phyloP scores from a whole-genome alignment of 306 rosid genomes.

The Parietaria judaica region DNA sequence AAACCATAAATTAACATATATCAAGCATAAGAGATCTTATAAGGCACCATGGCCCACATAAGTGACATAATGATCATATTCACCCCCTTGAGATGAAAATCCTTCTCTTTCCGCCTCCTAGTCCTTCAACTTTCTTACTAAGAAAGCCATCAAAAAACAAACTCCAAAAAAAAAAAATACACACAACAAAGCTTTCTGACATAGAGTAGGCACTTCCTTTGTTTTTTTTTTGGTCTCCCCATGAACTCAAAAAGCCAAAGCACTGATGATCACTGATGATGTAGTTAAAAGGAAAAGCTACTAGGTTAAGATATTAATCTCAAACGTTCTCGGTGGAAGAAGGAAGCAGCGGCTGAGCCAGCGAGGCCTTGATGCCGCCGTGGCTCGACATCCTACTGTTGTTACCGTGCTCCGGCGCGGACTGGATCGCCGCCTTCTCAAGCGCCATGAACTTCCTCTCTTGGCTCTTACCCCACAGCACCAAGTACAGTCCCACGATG shows the following conservation, averaged over 20 bases:
- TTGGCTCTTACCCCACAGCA: constrained; percentile 86
- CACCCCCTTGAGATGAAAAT: constrained; percentile 26
- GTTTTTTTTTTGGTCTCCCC: not conserved
- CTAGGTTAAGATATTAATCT: constrained; percentile 23
- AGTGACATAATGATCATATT: constrained; percentile 42
- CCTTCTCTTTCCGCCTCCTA: constrained; percentile 18
- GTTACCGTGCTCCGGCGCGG: constrained; percentile 45
- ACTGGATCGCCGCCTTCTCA: constrained; percentile 37
- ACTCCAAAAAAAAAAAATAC: constrained; percentile 17
- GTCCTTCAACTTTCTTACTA: constrained; percentile 15
- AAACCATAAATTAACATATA: constrained; percentile 49
- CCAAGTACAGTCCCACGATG: constrained; percentile 69
- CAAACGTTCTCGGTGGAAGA: constrained; percentile 76
- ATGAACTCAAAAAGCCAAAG: constrained; percentile 17
- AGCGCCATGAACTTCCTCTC: constrained; percentile 63
- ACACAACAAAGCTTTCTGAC: constrained; percentile 55
- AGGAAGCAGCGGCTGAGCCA: constrained; percentile 77
- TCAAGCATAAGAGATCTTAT: constrained; percentile 37
- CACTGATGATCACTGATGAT: not conserved
- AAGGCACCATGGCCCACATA: constrained; percentile 30
- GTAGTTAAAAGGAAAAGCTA: constrained; percentile 10
- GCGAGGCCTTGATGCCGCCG: constrained; percentile 38
- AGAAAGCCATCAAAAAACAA: constrained; percentile 33
- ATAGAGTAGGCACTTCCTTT: constrained; percentile 19
- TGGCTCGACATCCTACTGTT: constrained; percentile 49